Conservation (phyloP, 140 eudicot species). For the Eryngium alpinum region DNA sequence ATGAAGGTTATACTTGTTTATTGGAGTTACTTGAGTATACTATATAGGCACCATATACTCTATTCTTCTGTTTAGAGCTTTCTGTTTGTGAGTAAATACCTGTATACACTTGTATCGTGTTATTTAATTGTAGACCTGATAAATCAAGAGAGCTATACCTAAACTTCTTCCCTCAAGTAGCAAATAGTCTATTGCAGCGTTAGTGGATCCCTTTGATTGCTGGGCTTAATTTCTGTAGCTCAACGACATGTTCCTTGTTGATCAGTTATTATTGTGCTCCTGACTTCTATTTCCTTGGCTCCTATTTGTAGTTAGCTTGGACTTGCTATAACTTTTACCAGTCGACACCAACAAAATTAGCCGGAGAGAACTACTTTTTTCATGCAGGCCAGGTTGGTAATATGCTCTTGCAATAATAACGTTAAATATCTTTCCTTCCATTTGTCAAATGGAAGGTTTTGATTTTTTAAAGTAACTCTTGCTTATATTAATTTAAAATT, state of each 20-base stretch:
- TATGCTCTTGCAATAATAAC: background rate
- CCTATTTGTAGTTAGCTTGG: conserved; percentile 85
- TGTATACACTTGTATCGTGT: background rate
- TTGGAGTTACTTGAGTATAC: background rate
- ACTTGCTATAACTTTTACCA: conserved; percentile 96
- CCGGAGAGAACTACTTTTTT: conserved; percentile 93
- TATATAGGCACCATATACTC: background rate
- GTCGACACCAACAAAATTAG: conserved; percentile 94
- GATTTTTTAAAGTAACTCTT: no score
- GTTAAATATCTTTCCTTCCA: no score
- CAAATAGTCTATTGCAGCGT: background rate
- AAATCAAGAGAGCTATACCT: background rate
- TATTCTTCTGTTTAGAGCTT: background rate
- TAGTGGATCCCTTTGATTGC: background rate
- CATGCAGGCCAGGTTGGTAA: conserved; percentile 74
- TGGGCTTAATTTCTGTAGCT: background rate
- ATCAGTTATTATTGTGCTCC: background rate
- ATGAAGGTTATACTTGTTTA: background rate
- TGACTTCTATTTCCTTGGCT: conserved; percentile 15
- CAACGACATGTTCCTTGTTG: background rate
- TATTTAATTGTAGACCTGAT: background rate
- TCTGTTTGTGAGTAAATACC: background rate
- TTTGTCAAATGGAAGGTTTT: no score
- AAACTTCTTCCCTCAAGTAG: background rate
- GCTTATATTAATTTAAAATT: no score